Percentiles rank a stretch among this genome's conserved stretches.
These are phyloP conservation scores for Aspergillus carlsbadensis DNA, from an alignment of 495 filamentous ascomycete species.

Conservation along the genomic window DNA sequence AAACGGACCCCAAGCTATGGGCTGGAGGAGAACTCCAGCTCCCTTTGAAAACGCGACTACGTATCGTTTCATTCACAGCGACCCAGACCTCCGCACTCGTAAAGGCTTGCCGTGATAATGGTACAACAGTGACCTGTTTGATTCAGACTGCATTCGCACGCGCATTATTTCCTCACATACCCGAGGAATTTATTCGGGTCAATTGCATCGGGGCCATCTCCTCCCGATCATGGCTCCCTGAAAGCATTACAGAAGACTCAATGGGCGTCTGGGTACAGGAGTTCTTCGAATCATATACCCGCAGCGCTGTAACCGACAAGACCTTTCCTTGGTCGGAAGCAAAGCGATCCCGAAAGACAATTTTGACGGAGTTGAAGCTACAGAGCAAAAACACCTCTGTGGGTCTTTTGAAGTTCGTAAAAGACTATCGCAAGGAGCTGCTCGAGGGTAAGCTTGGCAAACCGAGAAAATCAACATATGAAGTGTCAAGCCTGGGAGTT, in stretches of 20 bases:
- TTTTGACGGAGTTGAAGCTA: constrained; percentile 27
- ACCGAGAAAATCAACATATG: constrained; percentile 33
- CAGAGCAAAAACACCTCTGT: constrained; percentile 33
- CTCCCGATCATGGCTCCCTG: constrained; percentile 34
- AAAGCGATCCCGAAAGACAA: constrained; percentile 25
- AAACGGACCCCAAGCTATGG: constrained; percentile 23
- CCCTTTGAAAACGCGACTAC: constrained; percentile 19
- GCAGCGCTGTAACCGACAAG: constrained; percentile 7
- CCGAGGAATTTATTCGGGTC: constrained; percentile 20
- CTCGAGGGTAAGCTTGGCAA: constrained; percentile 35
- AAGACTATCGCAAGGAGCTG: constrained; percentile 30
- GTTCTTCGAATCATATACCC: constrained; percentile 18
- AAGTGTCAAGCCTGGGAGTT: constrained; percentile 47
- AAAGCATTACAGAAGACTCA: constrained; percentile 29
- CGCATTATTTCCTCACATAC: constrained; percentile 32
- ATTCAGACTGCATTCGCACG: constrained; percentile 35
- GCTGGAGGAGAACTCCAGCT: constrained; percentile 23
- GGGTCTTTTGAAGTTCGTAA: constrained; percentile 39
- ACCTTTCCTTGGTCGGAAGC: constrained; percentile 41
- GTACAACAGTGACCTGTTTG: constrained; percentile 37
- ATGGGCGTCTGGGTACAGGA: constrained; percentile 42
- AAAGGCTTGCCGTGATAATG: constrained; percentile 28
- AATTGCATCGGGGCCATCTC: constrained; percentile 29
- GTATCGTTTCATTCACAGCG: constrained; percentile 24
- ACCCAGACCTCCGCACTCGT: constrained; percentile 18